Evolutionary conservation across 192 early-diverging fungal species (phyloP).

Genomic region (Rhizoclosmatium globosum): DNA sequence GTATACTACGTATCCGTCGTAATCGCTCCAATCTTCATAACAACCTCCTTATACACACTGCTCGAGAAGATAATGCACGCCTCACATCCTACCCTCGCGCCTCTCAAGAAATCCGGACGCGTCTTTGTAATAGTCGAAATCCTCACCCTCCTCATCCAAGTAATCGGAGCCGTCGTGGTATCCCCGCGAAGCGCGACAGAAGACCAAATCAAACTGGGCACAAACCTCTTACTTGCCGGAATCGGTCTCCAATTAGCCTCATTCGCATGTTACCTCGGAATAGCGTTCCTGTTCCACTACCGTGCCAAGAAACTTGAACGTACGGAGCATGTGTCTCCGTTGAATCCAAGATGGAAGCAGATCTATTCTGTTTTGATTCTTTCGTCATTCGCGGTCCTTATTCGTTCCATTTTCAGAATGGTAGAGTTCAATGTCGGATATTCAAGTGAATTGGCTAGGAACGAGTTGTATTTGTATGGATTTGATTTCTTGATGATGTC

Average conservation of each 20-base stretch:
- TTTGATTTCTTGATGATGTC: constrained; percentile 41
- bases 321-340: not conserved
- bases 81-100: constrained; percentile 7
- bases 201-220: not conserved
- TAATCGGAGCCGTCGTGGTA: constrained; percentile 18
- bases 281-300: constrained; percentile 24
- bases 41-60: constrained; percentile 37
- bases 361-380: constrained; percentile 5
- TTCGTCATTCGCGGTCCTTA: not conserved
- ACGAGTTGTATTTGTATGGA: constrained; percentile 33
- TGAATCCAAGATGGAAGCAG: not conserved
- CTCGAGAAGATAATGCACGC: constrained; percentile 21
- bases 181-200: not conserved
- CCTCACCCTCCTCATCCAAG: constrained; percentile 40
- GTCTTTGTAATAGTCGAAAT: constrained; percentile 37
- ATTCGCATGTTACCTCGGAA: constrained; percentile 19
- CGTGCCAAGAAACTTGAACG: not conserved
- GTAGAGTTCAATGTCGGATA: constrained; percentile 38
- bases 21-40: constrained; percentile 42
- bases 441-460: constrained; percentile 23
- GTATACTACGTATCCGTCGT: constrained; percentile 30
- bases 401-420: constrained; percentile 39
- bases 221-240: constrained; percentile 33
- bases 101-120: not conserved
- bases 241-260: constrained; percentile 37